Evolutionary conservation across 2,329 filamentous ascomycete genomes (phyloP), one percentile per base, ranked within the genome.

Genomic region (Microsporum canis): DNA sequence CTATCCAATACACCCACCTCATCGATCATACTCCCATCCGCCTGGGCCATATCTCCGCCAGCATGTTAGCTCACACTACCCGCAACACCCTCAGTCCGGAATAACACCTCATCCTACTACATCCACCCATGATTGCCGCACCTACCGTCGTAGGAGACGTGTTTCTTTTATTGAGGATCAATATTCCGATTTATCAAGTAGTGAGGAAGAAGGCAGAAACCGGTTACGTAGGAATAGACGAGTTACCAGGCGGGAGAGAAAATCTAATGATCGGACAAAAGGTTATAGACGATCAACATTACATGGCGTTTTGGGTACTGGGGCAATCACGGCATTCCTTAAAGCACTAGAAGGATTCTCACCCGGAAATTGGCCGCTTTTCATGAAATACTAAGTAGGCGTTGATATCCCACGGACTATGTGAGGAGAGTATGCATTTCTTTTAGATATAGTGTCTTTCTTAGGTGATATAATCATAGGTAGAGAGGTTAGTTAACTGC

Each of bases 301-400:
- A 5, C 70, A 70, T 39, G 72, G 72, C 2, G 58, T 75, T 31
- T 66, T 70, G 5, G 73, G 72, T 2, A 70, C 71, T 27, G 71
- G 71, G 14, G 73, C 73, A 12, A 71, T 74, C 60, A 71, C 72
- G 4, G 72, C 72, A 8, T 73, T 75, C 60, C 66, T 76, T 64
- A 71, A 74, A 66, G 73, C 73, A n/a, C 61, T 76, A 49, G 73
- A 75, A 59, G 70, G 69, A 2, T 69, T 75, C 41, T 64, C 17
- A 17, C 45, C 45, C 6, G 45, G 45, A 51, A 29, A 51, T 51
- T 51, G 45, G 45, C 23, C 45, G 2, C 45, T 51, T 29, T 51
- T 51, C 27, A 27, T 31, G 27, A 51, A 51, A 31, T 51, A 31
- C 23, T 51, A 23, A 51, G 17, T 43, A 43, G n/a, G 17, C n/a